These are phyloP conservation scores for Penicillium alfredii DNA, from an alignment of 495 filamentous ascomycete genomes.

Conservation along the genomic window DNA sequence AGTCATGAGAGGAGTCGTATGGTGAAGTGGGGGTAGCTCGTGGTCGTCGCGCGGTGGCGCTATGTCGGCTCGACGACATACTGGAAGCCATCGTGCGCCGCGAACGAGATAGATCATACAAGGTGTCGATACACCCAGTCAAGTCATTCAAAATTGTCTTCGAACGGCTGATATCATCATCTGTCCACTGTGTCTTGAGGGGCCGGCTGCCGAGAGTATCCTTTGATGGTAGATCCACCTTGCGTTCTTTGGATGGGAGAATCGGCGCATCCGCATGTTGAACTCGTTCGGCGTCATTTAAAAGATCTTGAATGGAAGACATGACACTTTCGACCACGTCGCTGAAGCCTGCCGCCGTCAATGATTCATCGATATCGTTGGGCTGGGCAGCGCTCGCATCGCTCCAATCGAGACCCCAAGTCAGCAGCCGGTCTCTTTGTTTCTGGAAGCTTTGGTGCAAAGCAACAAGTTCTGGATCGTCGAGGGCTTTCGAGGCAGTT, in stretches of 20 bases:
- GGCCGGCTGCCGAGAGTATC: constrained; percentile 28
- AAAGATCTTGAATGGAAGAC: constrained; percentile 78
- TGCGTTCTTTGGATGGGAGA: constrained; percentile 33
- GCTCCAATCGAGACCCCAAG: constrained; percentile 90
- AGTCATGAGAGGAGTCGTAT: constrained; percentile 24
- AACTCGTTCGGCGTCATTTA: constrained; percentile 79
- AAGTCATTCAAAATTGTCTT: constrained; percentile 66
- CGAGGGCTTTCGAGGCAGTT: constrained; percentile 56
- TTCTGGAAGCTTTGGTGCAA: constrained; percentile 54
- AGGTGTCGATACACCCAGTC: constrained; percentile 78
- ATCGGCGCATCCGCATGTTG: constrained; percentile 50
- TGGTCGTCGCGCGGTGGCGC: constrained; percentile 20
- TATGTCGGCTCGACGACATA: constrained; percentile 33
- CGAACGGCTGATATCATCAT: constrained; percentile 43
- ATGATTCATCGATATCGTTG: constrained; percentile 78
- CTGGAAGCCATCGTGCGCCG: constrained; percentile 47
- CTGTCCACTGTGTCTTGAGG: constrained; percentile 44
- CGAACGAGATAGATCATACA: constrained; percentile 79
- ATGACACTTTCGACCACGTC: constrained; percentile 86
- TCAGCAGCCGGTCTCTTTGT: constrained; percentile 60
- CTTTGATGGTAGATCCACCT: constrained; percentile 32
- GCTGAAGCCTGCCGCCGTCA: constrained; percentile 76
- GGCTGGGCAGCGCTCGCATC: constrained; percentile 59
- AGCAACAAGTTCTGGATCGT: constrained; percentile 48
- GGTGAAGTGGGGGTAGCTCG: constrained; percentile 22